Base-by-base conservation (phyloP, 129 eudicot genomes). In the Saussurea involucrata region DNA sequence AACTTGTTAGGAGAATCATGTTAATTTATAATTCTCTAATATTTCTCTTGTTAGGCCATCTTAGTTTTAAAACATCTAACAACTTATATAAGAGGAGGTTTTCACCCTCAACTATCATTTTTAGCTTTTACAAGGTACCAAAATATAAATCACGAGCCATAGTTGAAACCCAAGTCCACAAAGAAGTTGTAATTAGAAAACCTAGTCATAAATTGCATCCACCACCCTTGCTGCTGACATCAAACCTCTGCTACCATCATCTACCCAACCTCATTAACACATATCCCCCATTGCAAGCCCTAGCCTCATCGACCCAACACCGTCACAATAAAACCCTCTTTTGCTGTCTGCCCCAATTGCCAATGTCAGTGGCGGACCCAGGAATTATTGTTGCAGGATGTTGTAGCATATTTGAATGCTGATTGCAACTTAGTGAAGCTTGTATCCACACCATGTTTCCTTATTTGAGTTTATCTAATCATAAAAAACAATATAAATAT, bases 81-180 rank as follows among this genome's bases (percentile, higher is more conserved):
- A 70, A 21, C n/a, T 9, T 24, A 69, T 69, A 68, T 21, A 68
- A 12, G 73, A 12, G 73, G 57, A 69, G 77, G 68, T 58, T 73
- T 36, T 57, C 10, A 53, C 21, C 36, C 28, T 31, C 53, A 60
- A 61, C 60, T 17, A 49, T 53, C 61, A 53, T 53, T 53, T 40
- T 53, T 53, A 53, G 61, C 61, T 44, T 18, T 44, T 12, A 44
- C 13, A 44, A 13, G 18, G 18, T 13, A 44, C 13, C 55, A 44
- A 13, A 42, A 44, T 44, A 13, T 44, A 44, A 44, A 12, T 44
- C 55, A 44, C 18, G 0, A 13, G 55, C n/a, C 55, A 44, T 42
- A 12, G 17, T 42, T 5, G 1, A 42, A 42, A 42, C 53, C 49
- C 49, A 9, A 12, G 42, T 36, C 42, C 42, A 36, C 42, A 36